Conservation (phyloP, 2,329 filamentous ascomycete genomes). For the Cladosporium sp. region DNA sequence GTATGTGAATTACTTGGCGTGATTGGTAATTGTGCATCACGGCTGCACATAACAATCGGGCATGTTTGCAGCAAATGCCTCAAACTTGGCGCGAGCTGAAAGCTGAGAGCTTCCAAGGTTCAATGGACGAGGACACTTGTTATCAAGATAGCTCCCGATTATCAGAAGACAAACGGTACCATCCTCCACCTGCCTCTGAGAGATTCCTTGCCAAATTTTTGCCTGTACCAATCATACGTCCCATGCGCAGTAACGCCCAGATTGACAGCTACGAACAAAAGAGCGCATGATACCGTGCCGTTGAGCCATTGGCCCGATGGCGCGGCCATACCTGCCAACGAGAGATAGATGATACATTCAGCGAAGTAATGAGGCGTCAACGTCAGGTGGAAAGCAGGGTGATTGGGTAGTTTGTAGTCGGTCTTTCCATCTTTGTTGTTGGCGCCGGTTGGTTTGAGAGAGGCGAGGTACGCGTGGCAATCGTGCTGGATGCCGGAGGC, state of each 20-base stretch:
- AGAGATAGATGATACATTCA: conserved; percentile 77
- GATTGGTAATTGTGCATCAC: no score
- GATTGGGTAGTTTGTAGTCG: conserved; percentile 75
- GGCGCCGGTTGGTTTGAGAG: conserved; percentile 21
- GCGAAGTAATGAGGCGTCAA: conserved; percentile 88
- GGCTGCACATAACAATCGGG: no score
- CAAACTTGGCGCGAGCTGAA: no score
- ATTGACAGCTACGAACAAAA: conserved; percentile 71
- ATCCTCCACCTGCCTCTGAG: conserved; percentile 65
- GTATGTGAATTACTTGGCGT: no score
- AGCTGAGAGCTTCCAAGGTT: no score
- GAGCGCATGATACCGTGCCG: conserved; percentile 62
- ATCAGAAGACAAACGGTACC: conserved; percentile 56
- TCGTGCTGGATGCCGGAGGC: conserved; percentile 69
- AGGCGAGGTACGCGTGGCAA: conserved; percentile 42
- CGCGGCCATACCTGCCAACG: conserved; percentile 68
- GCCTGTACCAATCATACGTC: conserved; percentile 71
- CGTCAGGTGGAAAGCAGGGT: conserved; percentile 64
- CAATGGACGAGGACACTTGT: no score
- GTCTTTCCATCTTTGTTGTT: conserved; percentile 16
- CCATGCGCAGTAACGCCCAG: conserved; percentile 73
- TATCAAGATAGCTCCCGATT: no score
- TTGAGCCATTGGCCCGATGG: conserved; percentile 63
- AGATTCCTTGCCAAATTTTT: conserved; percentile 63
- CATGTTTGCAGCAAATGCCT: no score